Base-by-base conservation (phyloP, 108 stramenopile genomes). In the Nitzschia sp. region DNA sequence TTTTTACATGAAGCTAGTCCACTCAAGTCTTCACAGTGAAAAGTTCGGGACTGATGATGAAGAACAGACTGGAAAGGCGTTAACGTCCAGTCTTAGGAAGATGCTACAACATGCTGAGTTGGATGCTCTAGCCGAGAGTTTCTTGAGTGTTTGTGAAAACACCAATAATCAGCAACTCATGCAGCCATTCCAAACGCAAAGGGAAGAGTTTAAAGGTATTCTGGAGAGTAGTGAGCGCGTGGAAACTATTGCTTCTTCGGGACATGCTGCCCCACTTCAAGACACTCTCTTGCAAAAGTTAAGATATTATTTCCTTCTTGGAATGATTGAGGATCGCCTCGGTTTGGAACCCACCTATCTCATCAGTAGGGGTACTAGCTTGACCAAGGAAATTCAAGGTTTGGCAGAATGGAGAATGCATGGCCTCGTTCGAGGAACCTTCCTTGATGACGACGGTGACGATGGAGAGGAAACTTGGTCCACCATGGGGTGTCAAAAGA, bases 281-380 rank as follows among this genome's bases (percentile, higher is more conserved):
- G 81, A 85, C 67, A 74, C 79, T n/a, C 65, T 81, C 26, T 40
- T 82, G 8, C 71, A 73, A 10, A 83, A 71, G 2, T 46, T 86
- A 15, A 62, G 80, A 19, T n/a, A 67, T 40, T 88, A 78, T 60
- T 86, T 81, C 52, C 57, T 86, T 60, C 54, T 80, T 46, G 83
- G 83, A 41, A 67, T 59, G 24, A 55, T 76, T 21, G 79, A 80
- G 62, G 83, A 82, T 70, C 77, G 67, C 10, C 58, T 89, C 37
- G 83, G 83, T 60, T 64, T 83, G 37, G 76, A 82, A 71, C 81
- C 83, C 10, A 57, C 68, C 7, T 83, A 72, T 51, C 58, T 85
- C 24, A 67, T 72, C n/a, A 73, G 69, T 69, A 77, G 84, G 37
- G 84, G 84, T 12, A 66, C 70, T 43, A 71, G 65, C 39, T 67